Conservation (phyloP, 345 rosid species). For the Populus pruinosa region DNA sequence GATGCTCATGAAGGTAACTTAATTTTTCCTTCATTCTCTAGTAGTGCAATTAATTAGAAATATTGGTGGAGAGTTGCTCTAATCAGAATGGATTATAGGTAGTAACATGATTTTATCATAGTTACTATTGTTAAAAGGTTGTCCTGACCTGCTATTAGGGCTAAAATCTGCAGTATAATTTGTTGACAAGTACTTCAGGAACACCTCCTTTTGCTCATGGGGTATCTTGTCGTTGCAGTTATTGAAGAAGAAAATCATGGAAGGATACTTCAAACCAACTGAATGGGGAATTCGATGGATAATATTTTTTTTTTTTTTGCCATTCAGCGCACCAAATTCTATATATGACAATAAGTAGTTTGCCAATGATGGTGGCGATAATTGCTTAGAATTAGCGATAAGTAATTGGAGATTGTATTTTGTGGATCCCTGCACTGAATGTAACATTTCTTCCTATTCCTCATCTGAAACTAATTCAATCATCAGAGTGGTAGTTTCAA, state of each 20-base stretch:
- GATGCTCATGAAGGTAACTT: constrained; percentile 44
- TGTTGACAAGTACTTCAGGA: neutral
- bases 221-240: constrained; percentile 29
- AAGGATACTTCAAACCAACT: constrained; percentile 63
- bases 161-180: neutral
- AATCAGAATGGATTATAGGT: neutral
- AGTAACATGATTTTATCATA: neutral
- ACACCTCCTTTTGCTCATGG: neutral
- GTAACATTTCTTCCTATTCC: neutral
- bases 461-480: neutral
- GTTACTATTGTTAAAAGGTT: neutral
- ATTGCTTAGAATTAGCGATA: neutral
- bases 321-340: neutral
- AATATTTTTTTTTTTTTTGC: neutral
- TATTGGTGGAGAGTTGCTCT: neutral
- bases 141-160: neutral
- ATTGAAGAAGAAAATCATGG: constrained; percentile 53
- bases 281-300: constrained; percentile 18
- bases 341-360: neutral
- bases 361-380: neutral
- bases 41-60: neutral
- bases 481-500: neutral
- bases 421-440: neutral
- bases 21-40: neutral
- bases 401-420: neutral